Percentiles rank a stretch among this genome's conserved stretches.
Conservation (phyloP, 1,284 basidiomycete species). For the Sphagnurus paluster region DNA sequence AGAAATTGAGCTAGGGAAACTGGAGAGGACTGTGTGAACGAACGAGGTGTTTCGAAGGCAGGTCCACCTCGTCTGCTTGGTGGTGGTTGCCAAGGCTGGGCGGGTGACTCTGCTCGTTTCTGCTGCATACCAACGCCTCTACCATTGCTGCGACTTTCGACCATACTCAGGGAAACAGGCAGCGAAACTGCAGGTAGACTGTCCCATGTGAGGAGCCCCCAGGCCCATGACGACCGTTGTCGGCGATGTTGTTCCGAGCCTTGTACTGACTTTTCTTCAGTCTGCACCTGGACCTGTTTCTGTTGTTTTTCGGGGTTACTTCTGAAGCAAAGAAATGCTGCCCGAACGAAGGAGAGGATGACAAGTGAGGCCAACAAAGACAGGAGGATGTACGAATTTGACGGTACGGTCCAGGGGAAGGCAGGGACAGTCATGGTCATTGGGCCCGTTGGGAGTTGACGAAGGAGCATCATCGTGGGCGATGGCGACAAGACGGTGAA, state of each 20-base stretch:
- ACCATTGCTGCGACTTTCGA: slow-evolving; percentile 20
- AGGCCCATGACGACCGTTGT: slow-evolving; percentile 30
- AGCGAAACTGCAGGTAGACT: slow-evolving; percentile 29
- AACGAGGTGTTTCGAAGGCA: slow-evolving; percentile 38
- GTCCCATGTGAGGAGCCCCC: slow-evolving; percentile 36
- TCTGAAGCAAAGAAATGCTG: slow-evolving; percentile 28
- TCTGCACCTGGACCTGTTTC: slow-evolving; percentile 10
- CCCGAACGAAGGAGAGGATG: slow-evolving; percentile 29
- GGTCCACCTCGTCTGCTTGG: slow-evolving; percentile 28
- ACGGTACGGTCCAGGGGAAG: slow-evolving; percentile 21
- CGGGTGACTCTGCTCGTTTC: slow-evolving; percentile 12
- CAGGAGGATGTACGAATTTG: slow-evolving; percentile 24
- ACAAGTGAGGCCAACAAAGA: slow-evolving; percentile 32
- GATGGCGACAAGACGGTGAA: slow-evolving; percentile 20
- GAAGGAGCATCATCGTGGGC: slow-evolving; percentile 22
- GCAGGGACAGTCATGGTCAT: slow-evolving; percentile 17
- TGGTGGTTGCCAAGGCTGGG: slow-evolving; percentile 20
- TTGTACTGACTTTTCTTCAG: slow-evolving; percentile 13
- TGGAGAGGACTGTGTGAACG: slow-evolving; percentile 17
- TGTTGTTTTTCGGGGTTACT: slow-evolving; percentile 13
- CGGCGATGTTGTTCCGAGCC: slow-evolving; percentile 9
- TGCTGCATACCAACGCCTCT: slow-evolving; percentile 27
- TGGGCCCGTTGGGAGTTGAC: slow-evolving; percentile 22
- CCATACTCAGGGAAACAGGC: slow-evolving; percentile 27
- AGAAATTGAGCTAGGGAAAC: background rate